Percentiles rank a stretch among this genome's conserved stretches.
Conservation (phyloP, 2,329 filamentous ascomycete species). For the Thielaviopsis punctulata region DNA sequence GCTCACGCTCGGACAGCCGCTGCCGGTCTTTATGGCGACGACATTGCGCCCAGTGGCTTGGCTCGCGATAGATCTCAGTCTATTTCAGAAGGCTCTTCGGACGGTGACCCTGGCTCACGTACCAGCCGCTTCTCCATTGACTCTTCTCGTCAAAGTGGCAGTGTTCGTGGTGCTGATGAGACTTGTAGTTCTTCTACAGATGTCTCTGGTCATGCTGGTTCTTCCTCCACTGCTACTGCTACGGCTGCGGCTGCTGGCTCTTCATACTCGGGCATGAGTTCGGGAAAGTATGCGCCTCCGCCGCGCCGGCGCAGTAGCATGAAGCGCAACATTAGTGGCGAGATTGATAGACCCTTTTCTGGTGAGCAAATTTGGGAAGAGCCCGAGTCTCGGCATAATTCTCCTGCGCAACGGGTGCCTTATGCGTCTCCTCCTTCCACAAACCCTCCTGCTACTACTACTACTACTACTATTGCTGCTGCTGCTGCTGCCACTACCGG, state of each 20-base stretch:
- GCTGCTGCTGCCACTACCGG: neutral
- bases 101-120: constrained; percentile 22
- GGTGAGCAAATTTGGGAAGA: constrained; percentile 83
- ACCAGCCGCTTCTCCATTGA: constrained; percentile 3
- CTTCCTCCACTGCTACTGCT: too few species aligned
- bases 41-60: constrained; percentile 29
- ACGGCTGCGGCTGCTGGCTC: constrained; percentile 5
- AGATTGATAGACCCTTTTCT: constrained; percentile 49
- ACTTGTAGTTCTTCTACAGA: constrained; percentile 6
- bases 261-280: constrained; percentile 16
- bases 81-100: constrained; percentile 34
- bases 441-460: neutral
- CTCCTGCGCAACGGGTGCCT: constrained; percentile 13
- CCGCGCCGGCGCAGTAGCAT: constrained; percentile 45
- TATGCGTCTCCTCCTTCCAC: neutral
- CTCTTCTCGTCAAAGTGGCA: constrained; percentile 2
- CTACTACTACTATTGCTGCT: neutral
- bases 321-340: constrained; percentile 54
- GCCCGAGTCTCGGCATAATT: constrained; percentile 32
- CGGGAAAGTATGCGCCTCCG: constrained; percentile 14
- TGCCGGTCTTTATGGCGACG: constrained; percentile 31
- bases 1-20: constrained; percentile 48
- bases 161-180: constrained; percentile 2
- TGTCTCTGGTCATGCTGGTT: neutral
- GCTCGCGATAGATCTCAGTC: constrained; percentile 29